These are phyloP conservation scores for Phoma sp. DNA, from an alignment of 2,329 filamentous ascomycete genomes.

Conservation along the genomic window DNA sequence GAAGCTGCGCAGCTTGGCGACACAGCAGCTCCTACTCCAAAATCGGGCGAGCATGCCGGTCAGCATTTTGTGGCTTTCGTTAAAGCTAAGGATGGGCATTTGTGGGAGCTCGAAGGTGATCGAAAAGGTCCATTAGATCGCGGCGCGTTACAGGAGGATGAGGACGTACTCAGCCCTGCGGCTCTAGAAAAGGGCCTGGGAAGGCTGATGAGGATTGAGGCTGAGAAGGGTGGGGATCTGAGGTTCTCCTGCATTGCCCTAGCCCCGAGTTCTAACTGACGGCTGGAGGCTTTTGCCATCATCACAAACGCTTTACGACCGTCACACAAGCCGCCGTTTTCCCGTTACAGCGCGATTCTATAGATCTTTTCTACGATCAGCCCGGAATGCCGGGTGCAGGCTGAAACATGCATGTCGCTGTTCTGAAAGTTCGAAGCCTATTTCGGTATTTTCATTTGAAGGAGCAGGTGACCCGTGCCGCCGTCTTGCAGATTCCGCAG, in stretches of 20 bases:
- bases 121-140: constrained; percentile 56
- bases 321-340: too few relatives aligned
- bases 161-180: constrained; percentile 55
- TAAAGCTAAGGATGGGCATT: constrained; percentile 54
- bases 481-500: too few relatives aligned
- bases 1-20: constrained; percentile 54
- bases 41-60: constrained; percentile 39
- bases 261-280: constrained; percentile 30
- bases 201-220: constrained; percentile 47
- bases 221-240: constrained; percentile 48
- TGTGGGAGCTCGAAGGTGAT: constrained; percentile 57
- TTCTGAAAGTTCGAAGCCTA: too few relatives aligned
- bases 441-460: too few relatives aligned
- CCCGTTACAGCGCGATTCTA: too few relatives aligned
- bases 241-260: constrained; percentile 57
- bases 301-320: too few relatives aligned
- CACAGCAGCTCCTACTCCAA: constrained; percentile 40
- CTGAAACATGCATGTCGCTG: too few relatives aligned
- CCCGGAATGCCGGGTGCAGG: too few relatives aligned
- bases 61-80: constrained; percentile 59
- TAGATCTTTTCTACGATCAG: too few relatives aligned
- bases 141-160: constrained; percentile 49
- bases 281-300: too few relatives aligned
- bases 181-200: constrained; percentile 53
- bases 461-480: too few relatives aligned